Conservation (phyloP, 2,329 filamentous ascomycete species). For the Fusarium sp. region DNA sequence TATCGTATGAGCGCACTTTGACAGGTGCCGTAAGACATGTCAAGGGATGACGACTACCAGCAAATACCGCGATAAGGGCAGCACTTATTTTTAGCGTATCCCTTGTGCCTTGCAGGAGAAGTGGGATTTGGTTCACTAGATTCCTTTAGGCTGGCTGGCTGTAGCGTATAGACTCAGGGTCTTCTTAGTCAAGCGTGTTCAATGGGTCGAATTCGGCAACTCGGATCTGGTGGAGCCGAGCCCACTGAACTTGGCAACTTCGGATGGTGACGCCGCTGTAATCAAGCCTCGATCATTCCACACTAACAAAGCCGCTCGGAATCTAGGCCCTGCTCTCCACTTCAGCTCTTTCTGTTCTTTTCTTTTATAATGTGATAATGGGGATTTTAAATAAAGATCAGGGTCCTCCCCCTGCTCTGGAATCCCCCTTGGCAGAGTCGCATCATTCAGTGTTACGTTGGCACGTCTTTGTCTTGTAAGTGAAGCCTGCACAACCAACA, state of each 20-base stretch:
- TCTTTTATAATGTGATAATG: background rate
- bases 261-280: conserved; percentile 1
- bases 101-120: background rate
- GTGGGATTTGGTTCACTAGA: background rate
- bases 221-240: conserved; percentile 7
- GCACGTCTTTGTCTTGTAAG: background rate
- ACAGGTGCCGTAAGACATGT: background rate
- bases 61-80: background rate
- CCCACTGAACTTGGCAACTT: conserved; percentile 1
- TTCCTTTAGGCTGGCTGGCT: background rate
- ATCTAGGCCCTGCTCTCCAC: background rate
- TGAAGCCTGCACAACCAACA: background rate
- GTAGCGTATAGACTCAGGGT: background rate
- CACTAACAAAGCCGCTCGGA: background rate
- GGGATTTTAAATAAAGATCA: background rate
- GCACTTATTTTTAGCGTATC: background rate
- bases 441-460: background rate
- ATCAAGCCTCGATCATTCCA: conserved; percentile 6
- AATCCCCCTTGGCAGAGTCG: background rate
- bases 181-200: background rate
- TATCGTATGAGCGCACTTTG: background rate
- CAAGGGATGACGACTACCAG: background rate
- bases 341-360: background rate
- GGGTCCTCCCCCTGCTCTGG: background rate
- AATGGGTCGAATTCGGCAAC: background rate